Percentiles rank a stretch among this genome's conserved stretches.
These are phyloP conservation scores for Chrysoporthe deuterocubensis DNA, from an alignment of 2,329 filamentous ascomycete species.

Conservation along the genomic window DNA sequence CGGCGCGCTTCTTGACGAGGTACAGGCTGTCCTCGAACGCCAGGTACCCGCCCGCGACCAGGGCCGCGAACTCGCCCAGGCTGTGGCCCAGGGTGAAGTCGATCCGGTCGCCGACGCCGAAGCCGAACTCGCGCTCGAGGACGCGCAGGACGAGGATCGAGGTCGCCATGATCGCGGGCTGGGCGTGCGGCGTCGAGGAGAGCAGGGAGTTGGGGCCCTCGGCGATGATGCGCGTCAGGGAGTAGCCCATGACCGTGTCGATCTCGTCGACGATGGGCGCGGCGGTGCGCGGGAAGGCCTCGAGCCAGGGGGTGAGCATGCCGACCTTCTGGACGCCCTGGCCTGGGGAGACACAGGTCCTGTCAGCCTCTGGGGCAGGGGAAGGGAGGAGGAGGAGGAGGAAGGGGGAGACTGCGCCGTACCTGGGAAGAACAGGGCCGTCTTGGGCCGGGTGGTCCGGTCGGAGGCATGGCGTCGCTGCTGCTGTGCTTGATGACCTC, in stretches of 20 bases:
- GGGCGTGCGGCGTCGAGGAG: slow-evolving; percentile 83
- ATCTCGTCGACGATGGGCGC: slow-evolving; percentile 82
- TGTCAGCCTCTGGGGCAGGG: neutral
- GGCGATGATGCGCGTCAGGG: slow-evolving; percentile 77
- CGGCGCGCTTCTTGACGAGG: slow-evolving; percentile 77
- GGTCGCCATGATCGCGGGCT: slow-evolving; percentile 95
- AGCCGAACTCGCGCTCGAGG: slow-evolving; percentile 82
- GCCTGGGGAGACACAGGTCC: slow-evolving; percentile 51
- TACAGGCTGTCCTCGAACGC: slow-evolving; percentile 76
- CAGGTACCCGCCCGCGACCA: slow-evolving; percentile 83
- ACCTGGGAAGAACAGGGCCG: slow-evolving; percentile 66
- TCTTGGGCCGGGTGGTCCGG: slow-evolving; percentile 42
- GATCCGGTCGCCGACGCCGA: slow-evolving; percentile 69
- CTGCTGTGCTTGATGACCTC: neutral
- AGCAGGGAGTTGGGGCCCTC: slow-evolving; percentile 77
- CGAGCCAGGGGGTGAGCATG: slow-evolving; percentile 85
- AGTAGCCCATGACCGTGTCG: slow-evolving; percentile 74
- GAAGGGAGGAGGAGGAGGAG: neutral
- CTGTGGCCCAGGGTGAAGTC: slow-evolving; percentile 90
- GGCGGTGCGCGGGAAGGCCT: slow-evolving; percentile 80
- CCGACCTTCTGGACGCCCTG: slow-evolving; percentile 89
- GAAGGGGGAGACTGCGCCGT: slow-evolving; percentile 28
- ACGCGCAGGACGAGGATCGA: slow-evolving; percentile 88
- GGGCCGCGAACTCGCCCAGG: slow-evolving; percentile 88
- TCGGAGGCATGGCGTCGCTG: slow-evolving; percentile 24